phyloP scores from a whole-genome alignment of 441 rosid species.

The Erodium texanum region DNA sequence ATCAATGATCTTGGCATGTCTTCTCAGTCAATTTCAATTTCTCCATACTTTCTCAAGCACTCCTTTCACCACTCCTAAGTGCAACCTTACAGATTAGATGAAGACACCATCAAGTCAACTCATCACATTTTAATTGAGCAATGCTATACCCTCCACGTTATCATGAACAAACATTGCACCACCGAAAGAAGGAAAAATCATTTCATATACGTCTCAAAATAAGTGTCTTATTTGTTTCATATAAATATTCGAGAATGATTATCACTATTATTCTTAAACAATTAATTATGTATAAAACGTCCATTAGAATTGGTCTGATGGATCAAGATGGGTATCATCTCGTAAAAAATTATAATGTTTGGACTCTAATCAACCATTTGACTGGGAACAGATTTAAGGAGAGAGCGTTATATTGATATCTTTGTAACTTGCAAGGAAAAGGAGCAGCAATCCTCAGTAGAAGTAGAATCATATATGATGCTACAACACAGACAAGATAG shows the following conservation, averaged over 20 bases:
- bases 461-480: too few species aligned
- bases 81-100: not conserved
- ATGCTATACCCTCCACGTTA: not conserved
- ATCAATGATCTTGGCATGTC: not conserved
- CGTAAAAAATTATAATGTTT: too few species aligned
- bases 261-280: too few species aligned
- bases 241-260: too few species aligned
- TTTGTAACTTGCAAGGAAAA: not conserved
- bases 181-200: not conserved
- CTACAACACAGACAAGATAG: not conserved
- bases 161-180: not conserved
- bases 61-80: not conserved
- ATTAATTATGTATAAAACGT: not conserved
- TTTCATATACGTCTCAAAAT: not conserved
- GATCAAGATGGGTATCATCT: too few species aligned
- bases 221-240: too few species aligned
- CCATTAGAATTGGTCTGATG: too few species aligned
- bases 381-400: too few species aligned
- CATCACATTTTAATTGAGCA: constrained; percentile 2
- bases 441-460: not conserved
- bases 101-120: constrained; percentile 2
- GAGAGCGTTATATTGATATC: too few species aligned
- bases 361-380: too few species aligned
- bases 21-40: not conserved
- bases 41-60: not conserved